Evolutionary conservation across 331 rosid species (phyloP).

Genomic region (Saraca asoca): DNA sequence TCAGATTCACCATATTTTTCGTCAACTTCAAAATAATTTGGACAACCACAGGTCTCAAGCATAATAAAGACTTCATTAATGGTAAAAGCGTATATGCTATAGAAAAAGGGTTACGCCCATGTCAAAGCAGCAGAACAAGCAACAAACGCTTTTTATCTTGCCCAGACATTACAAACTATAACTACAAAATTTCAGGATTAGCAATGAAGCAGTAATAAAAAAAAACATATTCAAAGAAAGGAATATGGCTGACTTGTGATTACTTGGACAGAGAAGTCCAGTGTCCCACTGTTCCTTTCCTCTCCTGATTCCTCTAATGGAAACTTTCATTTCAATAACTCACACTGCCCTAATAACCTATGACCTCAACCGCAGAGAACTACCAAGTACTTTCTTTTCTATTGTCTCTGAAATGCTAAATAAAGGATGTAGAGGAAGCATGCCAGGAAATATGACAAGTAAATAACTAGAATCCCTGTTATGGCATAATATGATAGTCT

Average conservation of each 20-base stretch:
- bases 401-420: background rate
- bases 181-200: background rate
- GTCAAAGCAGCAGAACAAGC: constrained; percentile 17
- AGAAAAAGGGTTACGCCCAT: constrained; percentile 7
- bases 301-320: background rate
- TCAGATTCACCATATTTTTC: background rate
- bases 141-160: constrained; percentile 27
- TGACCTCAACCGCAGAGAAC: constrained; percentile 1
- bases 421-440: constrained; percentile 15
- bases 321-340: constrained; percentile 28
- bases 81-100: background rate
- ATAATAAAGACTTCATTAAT: background rate
- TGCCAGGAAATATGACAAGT: background rate
- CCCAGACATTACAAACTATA: constrained; percentile 8
- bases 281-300: constrained; percentile 3
- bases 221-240: background rate
- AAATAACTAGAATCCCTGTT: background rate
- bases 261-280: constrained; percentile 1
- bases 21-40: background rate
- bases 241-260: background rate
- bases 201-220: background rate
- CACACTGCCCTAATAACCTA: background rate
- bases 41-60: constrained; percentile 6
- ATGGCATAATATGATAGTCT: background rate
- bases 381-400: background rate